Evolutionary conservation across 2,329 filamentous ascomycete species (phyloP).

Genomic region (Ceratocystis lukuohia): DNA sequence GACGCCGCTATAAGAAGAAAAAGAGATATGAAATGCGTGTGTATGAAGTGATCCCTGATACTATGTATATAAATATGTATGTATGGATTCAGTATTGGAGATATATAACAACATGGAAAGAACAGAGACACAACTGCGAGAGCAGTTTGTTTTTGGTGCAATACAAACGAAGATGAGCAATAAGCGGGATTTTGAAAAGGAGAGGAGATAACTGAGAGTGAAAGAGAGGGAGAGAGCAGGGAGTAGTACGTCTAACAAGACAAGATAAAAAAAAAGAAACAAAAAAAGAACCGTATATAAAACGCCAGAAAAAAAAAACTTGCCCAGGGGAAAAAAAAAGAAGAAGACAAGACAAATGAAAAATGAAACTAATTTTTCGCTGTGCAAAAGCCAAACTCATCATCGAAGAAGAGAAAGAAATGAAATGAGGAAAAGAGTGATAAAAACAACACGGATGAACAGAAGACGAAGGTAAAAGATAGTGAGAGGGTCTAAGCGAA

Average conservation of each 20-base stretch:
- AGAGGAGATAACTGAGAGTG: not conserved
- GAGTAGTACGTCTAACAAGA: not conserved
- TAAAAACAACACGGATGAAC: not conserved
- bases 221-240: not conserved
- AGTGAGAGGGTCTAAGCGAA: not conserved
- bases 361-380: not conserved
- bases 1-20: not conserved
- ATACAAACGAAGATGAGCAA: not conserved
- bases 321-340: not conserved
- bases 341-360: not conserved
- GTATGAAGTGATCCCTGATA: not conserved
- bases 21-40: not conserved
- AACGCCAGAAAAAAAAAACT: not conserved
- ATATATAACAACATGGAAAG: not conserved
- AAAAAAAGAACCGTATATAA: not conserved
- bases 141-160: not conserved
- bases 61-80: not conserved
- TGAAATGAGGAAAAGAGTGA: too few species aligned
- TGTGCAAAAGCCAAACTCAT: not conserved
- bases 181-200: not conserved
- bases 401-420: conserved; percentile 6
- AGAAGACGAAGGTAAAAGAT: not conserved
- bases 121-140: not conserved
- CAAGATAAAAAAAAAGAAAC: not conserved
- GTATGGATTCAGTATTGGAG: not conserved